phyloP scores from a whole-genome alignment of 768 basidiomycete species.

The Macrolepiota albuminosa region DNA sequence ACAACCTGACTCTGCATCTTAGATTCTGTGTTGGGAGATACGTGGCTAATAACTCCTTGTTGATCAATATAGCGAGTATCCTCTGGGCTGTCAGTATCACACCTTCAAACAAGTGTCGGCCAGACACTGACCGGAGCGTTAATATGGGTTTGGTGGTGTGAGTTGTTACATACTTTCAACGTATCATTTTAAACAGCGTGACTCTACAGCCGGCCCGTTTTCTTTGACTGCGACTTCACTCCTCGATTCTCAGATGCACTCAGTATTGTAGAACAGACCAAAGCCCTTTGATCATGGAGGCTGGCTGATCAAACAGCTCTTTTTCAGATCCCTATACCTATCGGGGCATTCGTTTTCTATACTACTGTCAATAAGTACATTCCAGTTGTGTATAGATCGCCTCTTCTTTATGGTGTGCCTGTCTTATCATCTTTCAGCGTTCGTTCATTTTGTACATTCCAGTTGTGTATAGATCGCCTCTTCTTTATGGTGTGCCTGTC shows the following conservation, averaged over 20 bases:
- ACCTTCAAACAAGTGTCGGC: not conserved
- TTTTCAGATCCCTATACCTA: too few species aligned
- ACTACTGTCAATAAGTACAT: too few species aligned
- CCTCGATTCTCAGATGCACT: not conserved
- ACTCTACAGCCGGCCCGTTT: not conserved
- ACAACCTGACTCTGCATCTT: not conserved
- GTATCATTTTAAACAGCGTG: not conserved
- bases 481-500: too few species aligned
- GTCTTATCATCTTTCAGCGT: too few species aligned
- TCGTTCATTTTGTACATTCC: too few species aligned
- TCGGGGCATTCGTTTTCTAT: too few species aligned
- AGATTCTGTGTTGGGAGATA: not conserved
- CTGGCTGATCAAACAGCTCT: too few species aligned
- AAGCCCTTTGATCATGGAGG: not conserved
- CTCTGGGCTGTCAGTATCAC: not conserved
- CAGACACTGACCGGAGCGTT: not conserved
- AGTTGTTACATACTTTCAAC: not conserved
- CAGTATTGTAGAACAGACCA: not conserved
- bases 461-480: too few species aligned
- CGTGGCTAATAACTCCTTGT: not conserved
- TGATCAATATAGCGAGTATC: not conserved
- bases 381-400: too few species aligned
- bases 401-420: too few species aligned
- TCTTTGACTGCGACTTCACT: not conserved
- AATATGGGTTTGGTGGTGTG: not conserved